phyloP scores from a whole-genome alignment of 1,139 yeast genomes.

The Hyphopichia burtonii region DNA sequence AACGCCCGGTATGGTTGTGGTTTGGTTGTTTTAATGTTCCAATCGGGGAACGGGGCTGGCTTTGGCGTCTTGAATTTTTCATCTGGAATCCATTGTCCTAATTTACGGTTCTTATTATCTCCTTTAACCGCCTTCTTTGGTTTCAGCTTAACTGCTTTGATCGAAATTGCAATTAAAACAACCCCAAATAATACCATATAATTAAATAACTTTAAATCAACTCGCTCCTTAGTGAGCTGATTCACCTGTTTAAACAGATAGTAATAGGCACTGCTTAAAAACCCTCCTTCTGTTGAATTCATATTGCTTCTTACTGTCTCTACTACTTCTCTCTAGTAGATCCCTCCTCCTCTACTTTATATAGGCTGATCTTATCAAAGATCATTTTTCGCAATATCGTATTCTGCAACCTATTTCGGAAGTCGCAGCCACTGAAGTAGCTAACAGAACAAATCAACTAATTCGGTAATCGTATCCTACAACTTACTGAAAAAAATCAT shows the following conservation, averaged over 20 bases:
- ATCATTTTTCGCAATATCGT: neutral
- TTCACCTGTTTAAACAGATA: neutral
- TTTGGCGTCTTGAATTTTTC: slow-evolving; percentile 43
- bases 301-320: too few relatives aligned
- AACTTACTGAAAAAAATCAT: neutral
- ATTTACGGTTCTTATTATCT: slow-evolving; percentile 37
- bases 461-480: neutral
- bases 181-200: neutral
- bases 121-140: neutral
- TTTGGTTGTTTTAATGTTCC: slow-evolving; percentile 50
- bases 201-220: neutral
- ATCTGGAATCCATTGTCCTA: slow-evolving; percentile 56
- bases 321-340: too few relatives aligned
- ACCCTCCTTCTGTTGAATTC: slow-evolving; percentile 1
- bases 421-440: neutral
- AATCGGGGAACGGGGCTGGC: slow-evolving; percentile 46
- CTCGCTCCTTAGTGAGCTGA: neutral
- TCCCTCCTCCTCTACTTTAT: too few relatives aligned
- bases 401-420: neutral
- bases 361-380: neutral
- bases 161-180: too few relatives aligned
- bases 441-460: too few relatives aligned
- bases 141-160: neutral
- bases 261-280: neutral
- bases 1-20: slow-evolving; percentile 66